phyloP scores from a whole-genome alignment of 441 rosid species.

The Mallotus repandus region DNA sequence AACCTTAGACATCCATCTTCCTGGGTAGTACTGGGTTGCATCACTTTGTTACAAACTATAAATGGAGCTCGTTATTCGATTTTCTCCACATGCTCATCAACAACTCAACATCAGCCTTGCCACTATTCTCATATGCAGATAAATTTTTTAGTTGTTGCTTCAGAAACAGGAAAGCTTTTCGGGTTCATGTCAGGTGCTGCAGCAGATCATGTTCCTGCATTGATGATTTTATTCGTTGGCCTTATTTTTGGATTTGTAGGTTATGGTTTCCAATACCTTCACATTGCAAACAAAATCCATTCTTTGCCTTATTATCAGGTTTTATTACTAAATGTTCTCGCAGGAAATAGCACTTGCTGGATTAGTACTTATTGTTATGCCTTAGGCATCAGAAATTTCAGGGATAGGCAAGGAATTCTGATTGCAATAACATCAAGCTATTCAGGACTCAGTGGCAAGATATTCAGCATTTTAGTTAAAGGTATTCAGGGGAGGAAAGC shows the following conservation, averaged over 20 bases:
- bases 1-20: conserved; percentile 15
- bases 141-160: conserved; percentile 32
- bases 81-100: conserved; percentile 16
- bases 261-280: conserved; percentile 35
- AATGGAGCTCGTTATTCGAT: conserved; percentile 24
- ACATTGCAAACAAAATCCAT: conserved; percentile 11
- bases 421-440: conserved; percentile 27
- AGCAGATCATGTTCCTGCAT: conserved; percentile 25
- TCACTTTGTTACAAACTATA: conserved; percentile 27
- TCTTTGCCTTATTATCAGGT: conserved; percentile 28
- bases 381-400: conserved; percentile 28
- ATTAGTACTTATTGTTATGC: conserved; percentile 32
- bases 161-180: conserved; percentile 31
- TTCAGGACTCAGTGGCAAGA: conserved; percentile 26
- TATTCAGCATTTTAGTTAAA: conserved; percentile 21
- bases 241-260: conserved; percentile 30
- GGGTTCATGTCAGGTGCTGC: conserved; percentile 30
- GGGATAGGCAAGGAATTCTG: conserved; percentile 7
- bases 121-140: conserved; percentile 31
- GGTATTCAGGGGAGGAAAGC: conserved; percentile 19
- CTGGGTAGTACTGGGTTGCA: conserved; percentile 27
- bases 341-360: conserved; percentile 30
- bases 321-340: conserved; percentile 28
- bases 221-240: conserved; percentile 27
- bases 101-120: conserved; percentile 9